Base-by-base conservation (phyloP, 306 rosid genomes). In the Dryas octopetala region DNA sequence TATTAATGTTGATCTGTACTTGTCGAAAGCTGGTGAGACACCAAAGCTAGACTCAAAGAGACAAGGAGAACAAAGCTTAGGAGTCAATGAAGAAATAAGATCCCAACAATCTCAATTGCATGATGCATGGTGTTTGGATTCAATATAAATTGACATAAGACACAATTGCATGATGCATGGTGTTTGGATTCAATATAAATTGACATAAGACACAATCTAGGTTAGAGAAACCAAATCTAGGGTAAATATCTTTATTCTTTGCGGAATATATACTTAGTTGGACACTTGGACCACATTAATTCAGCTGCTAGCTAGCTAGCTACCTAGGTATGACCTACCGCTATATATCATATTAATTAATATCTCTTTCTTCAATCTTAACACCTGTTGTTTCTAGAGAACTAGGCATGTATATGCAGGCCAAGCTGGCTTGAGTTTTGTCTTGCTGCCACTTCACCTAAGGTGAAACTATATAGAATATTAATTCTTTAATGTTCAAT, bases 101-200 rank as follows among this genome's bases (percentile, higher is more conserved):
- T 55, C 67, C 26, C 62, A 15, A 17, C 51, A 7, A 73, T 68
- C 51, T 23, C 66, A 62, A 63, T 23, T 68, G 57, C 9, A 69
- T 71, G 77, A 23, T 23, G 23, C 23, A 66, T 82, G 62, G 46
- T 74, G 80, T 59, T 58, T 70, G 80, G 82, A 73, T 4, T 15
- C 26, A 4, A 63, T 52, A 38, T 47, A 32, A 40, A 28, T 55
- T 32, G 51, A 48, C 44, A 41, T 16, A 23, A 23, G 23, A 28
- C 57, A 74, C 73, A 81, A 76, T 76, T 68, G 57, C 9, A 69
- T 71, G 77, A 23, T 23, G 23, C 23, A 66, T 82, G 62, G 46
- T 74, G 80, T 59, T 58, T 70, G 66, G 46, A 9, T 4, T 15
- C 26, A 4, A 63, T 52, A 38, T 47, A 32, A 40, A 28, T 55